Conservation (phyloP, 2,329 filamentous ascomycete species). For the Cordyceps javanica region DNA sequence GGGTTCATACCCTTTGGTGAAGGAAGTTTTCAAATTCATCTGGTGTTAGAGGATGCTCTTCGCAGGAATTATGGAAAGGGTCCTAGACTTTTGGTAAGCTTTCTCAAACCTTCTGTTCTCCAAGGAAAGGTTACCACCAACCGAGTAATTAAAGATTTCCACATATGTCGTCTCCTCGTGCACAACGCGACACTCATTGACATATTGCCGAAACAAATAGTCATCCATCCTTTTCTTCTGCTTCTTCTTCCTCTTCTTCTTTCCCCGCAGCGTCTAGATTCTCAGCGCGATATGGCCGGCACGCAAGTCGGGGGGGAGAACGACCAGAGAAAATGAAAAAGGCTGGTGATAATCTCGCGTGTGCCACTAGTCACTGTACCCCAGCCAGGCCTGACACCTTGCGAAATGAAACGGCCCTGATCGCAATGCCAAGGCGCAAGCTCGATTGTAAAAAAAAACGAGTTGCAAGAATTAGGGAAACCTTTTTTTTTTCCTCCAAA, state of each 20-base stretch:
- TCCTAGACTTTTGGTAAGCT: conserved; percentile 27
- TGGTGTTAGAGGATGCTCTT: conserved; percentile 44
- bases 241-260: background rate
- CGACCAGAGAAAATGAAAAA: background rate
- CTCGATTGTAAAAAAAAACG: background rate
- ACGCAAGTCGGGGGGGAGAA: background rate
- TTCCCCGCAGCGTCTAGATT: background rate
- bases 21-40: conserved; percentile 56
- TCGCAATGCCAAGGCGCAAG: background rate
- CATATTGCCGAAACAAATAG: conserved; percentile 47
- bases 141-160: conserved; percentile 55
- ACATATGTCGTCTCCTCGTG: conserved; percentile 48
- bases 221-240: conserved; percentile 42
- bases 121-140: conserved; percentile 25
- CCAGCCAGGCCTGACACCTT: background rate
- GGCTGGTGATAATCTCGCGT: background rate
- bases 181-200: conserved; percentile 43
- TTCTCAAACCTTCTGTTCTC: background rate
- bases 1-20: conserved; percentile 38
- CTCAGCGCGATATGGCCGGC: background rate
- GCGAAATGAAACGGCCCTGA: background rate
- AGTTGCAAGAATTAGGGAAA: background rate
- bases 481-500: background rate
- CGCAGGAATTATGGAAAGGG: conserved; percentile 40
- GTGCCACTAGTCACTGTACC: background rate